A percentile compares a stretch with the other conserved stretches of the same genome.
phyloP scores from a whole-genome alignment of 2,329 filamentous ascomycete genomes.

The Sporothrix sp. region DNA sequence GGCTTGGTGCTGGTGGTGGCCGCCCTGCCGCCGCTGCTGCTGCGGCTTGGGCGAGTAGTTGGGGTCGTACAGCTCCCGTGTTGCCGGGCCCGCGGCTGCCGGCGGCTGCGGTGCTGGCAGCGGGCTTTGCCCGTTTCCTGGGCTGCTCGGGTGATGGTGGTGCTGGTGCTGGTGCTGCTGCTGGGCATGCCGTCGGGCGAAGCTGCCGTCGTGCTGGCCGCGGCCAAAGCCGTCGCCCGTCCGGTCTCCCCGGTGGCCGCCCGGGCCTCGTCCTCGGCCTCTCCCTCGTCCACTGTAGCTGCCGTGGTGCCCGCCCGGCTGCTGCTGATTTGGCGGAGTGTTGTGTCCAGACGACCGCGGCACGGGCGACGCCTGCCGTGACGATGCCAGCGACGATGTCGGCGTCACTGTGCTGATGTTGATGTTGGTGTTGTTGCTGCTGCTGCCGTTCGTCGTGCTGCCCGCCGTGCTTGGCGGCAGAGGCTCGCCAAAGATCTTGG shows the following conservation, averaged over 20 bases:
- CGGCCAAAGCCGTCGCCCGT: conserved; percentile 3
- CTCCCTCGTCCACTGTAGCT: conserved; percentile 39
- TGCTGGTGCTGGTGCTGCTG: conserved; percentile 22
- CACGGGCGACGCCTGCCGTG: conserved; percentile 12
- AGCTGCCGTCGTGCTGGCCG: conserved; percentile 2
- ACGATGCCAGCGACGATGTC: background rate
- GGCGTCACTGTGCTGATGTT: background rate
- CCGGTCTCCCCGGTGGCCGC: conserved; percentile 15
- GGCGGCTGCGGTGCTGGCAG: background rate
- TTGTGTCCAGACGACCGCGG: background rate
- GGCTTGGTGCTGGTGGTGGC: background rate
- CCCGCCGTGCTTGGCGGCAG: conserved; percentile 2
- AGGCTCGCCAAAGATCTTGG: conserved; percentile 67
- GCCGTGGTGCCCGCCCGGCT: background rate
- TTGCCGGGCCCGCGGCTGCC: conserved; percentile 10
- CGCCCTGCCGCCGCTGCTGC: conserved; percentile 28
- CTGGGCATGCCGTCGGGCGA: background rate
- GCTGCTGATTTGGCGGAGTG: background rate
- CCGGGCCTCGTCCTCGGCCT: conserved; percentile 34
- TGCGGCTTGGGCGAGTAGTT: conserved; percentile 54
- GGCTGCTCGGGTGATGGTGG: conserved; percentile 4
- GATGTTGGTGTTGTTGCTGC: background rate
- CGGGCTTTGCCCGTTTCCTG: conserved; percentile 22
- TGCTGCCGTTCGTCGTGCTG: conserved; percentile 23
- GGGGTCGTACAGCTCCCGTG: conserved; percentile 68